Evolutionary conservation across 2,329 filamentous ascomycete species (phyloP), one percentile per base, ranked within the genome.

Genomic region (Fusarium sulawesiense): DNA sequence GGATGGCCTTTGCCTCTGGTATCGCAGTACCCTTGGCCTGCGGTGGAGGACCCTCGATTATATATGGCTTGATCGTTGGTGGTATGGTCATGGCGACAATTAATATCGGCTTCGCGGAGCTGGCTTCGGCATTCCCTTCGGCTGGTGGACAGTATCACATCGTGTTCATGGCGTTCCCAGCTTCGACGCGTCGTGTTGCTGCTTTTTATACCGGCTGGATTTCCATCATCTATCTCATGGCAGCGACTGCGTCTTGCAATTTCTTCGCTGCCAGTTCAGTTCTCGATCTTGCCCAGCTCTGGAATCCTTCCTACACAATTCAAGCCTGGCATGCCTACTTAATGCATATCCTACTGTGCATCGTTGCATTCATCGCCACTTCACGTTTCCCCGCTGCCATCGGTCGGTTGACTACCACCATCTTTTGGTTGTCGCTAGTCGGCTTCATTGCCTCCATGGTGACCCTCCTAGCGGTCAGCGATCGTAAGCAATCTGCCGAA

Each of bases 71-170:
- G 40, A 70, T 75, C 20, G 66, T 54, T 4, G 72, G 68, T 2
- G 72, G 68, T 3, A 49, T 75, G 6, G 32, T 73, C 44, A 75
- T 75, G 70, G 62, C 70, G 9, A 68, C 61, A 6, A 75, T 75
- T 37, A 73, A 72, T 42, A 47, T 68, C 20, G 73, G 73, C 25
- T 75, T 75, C 7, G 73, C 73, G 3, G 73, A 75, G n/a, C 27
- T 75, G 42, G 73, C 73, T 2, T 75, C 73, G 0, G 73, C 73
- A 1, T 75, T 72, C 20, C 73, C 73, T 9, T 75, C 73, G 2
- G 72, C 72, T 8, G 73, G 73, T 14, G 73, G 73, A 12, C 73
- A 75, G 23, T 75, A 75, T 20, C 73, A 75, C 23, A 75, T 75
- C 21, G 73, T 75, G 10, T 75, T 74, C 53, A 75, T 73, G 70